A percentile compares a stretch with the other conserved stretches of the same genome.
phyloP scores from a whole-genome alignment of 495 filamentous ascomycete species.

The Lasiosphaeria hispida region DNA sequence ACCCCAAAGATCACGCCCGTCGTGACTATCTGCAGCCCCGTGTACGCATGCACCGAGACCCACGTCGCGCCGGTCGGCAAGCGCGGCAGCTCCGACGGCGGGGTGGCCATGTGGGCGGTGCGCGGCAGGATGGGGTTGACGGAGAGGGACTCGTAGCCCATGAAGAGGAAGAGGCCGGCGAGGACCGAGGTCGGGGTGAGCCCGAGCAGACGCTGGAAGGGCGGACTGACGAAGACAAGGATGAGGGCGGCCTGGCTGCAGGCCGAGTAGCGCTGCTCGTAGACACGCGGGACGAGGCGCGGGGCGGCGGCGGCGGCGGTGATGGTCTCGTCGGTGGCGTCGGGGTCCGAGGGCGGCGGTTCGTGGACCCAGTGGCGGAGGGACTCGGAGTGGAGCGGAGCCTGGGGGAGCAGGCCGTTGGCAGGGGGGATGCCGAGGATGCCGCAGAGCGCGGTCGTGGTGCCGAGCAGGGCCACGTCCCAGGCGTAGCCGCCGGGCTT shows the following conservation, averaged over 20 bases:
- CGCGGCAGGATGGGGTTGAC: constrained; percentile 67
- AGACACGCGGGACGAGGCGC: constrained; percentile 44
- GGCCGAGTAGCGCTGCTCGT: constrained; percentile 69
- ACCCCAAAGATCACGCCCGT: constrained; percentile 63
- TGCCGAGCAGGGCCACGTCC: constrained; percentile 67
- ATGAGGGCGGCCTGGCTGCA: constrained; percentile 64
- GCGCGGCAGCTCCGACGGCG: constrained; percentile 60
- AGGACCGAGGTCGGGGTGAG: constrained; percentile 68
- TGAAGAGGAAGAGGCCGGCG: constrained; percentile 68
- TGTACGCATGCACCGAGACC: constrained; percentile 61
- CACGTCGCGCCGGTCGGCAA: constrained; percentile 53
- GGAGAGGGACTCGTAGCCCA: constrained; percentile 69
- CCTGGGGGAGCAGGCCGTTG: constrained; percentile 68
- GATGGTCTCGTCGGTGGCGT: neutral
- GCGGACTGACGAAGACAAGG: constrained; percentile 60
- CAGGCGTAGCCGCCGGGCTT: constrained; percentile 70
- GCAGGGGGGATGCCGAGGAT: constrained; percentile 69
- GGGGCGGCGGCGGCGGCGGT: no score
- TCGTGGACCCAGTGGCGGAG: constrained; percentile 56
- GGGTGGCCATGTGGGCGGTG: constrained; percentile 62
- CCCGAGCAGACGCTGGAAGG: constrained; percentile 66
- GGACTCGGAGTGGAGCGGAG: constrained; percentile 66
- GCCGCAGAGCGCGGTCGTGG: constrained; percentile 65
- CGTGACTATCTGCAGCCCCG: constrained; percentile 57
- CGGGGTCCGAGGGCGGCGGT: neutral